Evolutionary conservation across 139 green algal genomes (phyloP).

Genomic region (Edaphochlamys debaryana): DNA sequence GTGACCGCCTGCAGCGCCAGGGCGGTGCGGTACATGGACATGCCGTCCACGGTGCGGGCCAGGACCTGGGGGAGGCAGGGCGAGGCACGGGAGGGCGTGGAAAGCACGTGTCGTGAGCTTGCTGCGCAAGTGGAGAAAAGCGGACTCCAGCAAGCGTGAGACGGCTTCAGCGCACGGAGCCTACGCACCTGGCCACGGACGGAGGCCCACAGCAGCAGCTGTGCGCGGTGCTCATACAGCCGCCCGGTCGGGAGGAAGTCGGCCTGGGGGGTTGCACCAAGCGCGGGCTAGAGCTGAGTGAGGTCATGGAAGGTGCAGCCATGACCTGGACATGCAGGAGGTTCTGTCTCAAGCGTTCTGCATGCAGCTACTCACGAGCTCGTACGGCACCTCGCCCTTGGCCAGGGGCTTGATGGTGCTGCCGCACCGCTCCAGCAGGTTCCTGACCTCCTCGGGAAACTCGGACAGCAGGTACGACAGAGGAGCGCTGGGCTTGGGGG

Average conservation of each 20-base stretch:
- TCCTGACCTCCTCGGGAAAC: slow-evolving; percentile 9
- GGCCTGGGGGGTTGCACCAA: not conserved
- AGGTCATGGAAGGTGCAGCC: too few relatives aligned
- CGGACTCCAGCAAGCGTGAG: too few relatives aligned
- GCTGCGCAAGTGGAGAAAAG: too few relatives aligned
- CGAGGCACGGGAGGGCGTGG: too few relatives aligned
- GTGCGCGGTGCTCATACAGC: slow-evolving; percentile 58
- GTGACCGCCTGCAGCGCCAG: slow-evolving; percentile 50
- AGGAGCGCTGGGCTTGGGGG: slow-evolving; percentile 6
- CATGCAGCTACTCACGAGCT: too few relatives aligned
- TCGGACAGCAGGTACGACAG: slow-evolving; percentile 27
- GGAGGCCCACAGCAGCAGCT: slow-evolving; percentile 89
- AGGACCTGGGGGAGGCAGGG: too few relatives aligned
- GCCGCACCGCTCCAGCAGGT: slow-evolving; percentile 19
- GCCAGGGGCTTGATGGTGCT: not conserved
- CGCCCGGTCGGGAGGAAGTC: slow-evolving; percentile 60
- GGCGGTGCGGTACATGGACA: slow-evolving; percentile 75
- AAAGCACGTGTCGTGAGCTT: too few relatives aligned
- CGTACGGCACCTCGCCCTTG: slow-evolving; percentile 13
- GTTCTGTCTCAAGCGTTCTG: too few relatives aligned
- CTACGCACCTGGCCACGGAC: slow-evolving; percentile 82
- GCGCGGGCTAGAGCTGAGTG: too few relatives aligned
- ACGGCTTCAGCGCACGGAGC: too few relatives aligned
- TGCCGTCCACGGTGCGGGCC: slow-evolving; percentile 78
- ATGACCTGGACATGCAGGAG: too few relatives aligned